phyloP scores from a whole-genome alignment of 805 yeast species.

The Komagataella phaffii region DNA sequence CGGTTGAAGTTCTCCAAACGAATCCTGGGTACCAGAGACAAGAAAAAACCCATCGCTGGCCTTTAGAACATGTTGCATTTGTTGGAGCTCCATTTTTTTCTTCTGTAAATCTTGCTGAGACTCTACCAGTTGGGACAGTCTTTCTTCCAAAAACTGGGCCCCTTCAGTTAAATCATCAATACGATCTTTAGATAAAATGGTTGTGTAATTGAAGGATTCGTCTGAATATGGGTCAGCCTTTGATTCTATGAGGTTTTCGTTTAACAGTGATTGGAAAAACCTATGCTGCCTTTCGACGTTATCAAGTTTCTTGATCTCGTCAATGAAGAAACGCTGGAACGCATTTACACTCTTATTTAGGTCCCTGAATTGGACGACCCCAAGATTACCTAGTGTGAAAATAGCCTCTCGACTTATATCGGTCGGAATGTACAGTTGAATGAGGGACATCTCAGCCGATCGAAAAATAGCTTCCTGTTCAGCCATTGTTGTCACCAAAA shows the following conservation, averaged over 20 bases:
- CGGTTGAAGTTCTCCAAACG: constrained; percentile 13
- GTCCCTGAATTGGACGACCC: constrained; percentile 81
- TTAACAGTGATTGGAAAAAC: constrained; percentile 34
- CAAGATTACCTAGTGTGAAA: constrained; percentile 77
- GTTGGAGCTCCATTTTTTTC: constrained; percentile 54
- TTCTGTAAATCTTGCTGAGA: constrained; percentile 52
- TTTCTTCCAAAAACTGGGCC: constrained; percentile 56
- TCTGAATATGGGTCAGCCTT: constrained; percentile 15
- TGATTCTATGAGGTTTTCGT: constrained; percentile 18
- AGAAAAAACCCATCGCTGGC: constrained; percentile 37
- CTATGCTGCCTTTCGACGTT: constrained; percentile 80
- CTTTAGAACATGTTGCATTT: constrained; percentile 50
- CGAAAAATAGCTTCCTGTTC: constrained; percentile 14
- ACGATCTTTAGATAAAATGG: background rate
- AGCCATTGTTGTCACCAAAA: background rate
- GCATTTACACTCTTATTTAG: constrained; percentile 66
- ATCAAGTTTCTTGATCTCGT: constrained; percentile 73
- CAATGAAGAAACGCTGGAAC: constrained; percentile 85
- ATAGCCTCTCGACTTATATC: constrained; percentile 83
- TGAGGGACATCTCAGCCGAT: constrained; percentile 95
- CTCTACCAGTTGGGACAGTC: constrained; percentile 58
- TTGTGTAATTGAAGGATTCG: constrained; percentile 13
- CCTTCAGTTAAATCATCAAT: constrained; percentile 60
- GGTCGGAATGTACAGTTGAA: constrained; percentile 82
- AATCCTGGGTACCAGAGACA: background rate